A percentile compares a stretch with the other conserved stretches of the same genome.
Evolutionary conservation across 495 filamentous ascomycete species (phyloP).

Genomic region (Penicillium fimorum): DNA sequence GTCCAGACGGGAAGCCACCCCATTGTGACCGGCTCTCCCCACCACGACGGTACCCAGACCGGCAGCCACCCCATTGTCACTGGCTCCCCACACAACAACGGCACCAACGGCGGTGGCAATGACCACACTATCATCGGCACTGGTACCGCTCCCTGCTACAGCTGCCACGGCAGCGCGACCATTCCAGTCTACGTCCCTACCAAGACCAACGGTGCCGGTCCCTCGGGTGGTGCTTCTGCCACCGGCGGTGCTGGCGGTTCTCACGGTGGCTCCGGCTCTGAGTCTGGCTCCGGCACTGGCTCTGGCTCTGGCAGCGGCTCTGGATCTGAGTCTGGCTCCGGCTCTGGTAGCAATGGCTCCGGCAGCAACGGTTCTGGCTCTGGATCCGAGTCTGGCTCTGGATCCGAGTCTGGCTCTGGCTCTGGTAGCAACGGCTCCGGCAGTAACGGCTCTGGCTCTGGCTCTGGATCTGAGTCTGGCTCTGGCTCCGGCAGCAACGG

Average conservation of each 20-base stretch:
- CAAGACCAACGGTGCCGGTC: constrained; percentile 2
- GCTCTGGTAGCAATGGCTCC: constrained; percentile 14
- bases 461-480: background rate
- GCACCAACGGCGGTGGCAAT: background rate
- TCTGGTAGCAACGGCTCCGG: constrained; percentile 21
- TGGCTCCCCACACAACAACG: background rate
- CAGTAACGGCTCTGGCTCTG: constrained; percentile 10
- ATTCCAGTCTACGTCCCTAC: constrained; percentile 3
- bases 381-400: constrained; percentile 11
- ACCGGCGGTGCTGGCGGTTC: constrained; percentile 1
- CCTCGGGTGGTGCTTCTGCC: background rate
- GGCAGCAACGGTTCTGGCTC: no score
- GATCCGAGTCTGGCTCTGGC: constrained; percentile 15
- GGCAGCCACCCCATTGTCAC: no score
- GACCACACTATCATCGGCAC: constrained; percentile 2
- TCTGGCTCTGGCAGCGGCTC: constrained; percentile 9
- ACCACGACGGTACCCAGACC: constrained; percentile 10
- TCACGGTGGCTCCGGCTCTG: constrained; percentile 2
- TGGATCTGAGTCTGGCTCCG: constrained; percentile 13
- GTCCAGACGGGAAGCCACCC: constrained; percentile 18
- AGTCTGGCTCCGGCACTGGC: constrained; percentile 5
- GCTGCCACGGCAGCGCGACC: constrained; percentile 11
- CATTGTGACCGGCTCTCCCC: constrained; percentile 15
- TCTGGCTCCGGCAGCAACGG: constrained; percentile 12
- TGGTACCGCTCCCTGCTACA: constrained; percentile 4